Percentiles rank a stretch among this genome's conserved stretches.
Evolutionary conservation across 2,329 filamentous ascomycete genomes (phyloP).

Genomic region (Lecanicillium sp.): DNA sequence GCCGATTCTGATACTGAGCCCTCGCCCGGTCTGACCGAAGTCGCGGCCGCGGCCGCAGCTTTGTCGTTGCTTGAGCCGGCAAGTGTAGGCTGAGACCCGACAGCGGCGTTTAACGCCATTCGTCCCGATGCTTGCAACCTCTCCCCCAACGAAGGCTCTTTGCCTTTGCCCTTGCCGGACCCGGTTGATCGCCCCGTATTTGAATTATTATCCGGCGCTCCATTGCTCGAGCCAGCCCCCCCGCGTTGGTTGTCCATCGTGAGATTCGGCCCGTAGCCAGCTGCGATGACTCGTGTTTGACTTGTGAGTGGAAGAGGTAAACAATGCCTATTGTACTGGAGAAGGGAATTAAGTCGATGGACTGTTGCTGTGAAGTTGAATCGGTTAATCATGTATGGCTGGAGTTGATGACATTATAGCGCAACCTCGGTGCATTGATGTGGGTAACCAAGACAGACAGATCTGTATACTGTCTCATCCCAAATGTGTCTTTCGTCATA

Average conservation of each 20-base stretch:
- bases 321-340: too few relatives aligned
- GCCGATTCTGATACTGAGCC: not conserved
- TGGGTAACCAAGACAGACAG: too few relatives aligned
- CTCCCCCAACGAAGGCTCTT: constrained; percentile 17
- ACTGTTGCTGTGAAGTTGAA: too few relatives aligned
- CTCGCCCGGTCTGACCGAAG: not conserved
- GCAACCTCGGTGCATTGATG: too few relatives aligned
- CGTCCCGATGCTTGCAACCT: constrained; percentile 25
- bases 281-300: too few relatives aligned
- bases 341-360: too few relatives aligned
- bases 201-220: not conserved
- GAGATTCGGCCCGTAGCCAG: too few relatives aligned
- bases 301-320: too few relatives aligned
- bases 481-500: too few relatives aligned
- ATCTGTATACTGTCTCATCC: too few relatives aligned
- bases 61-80: constrained; percentile 15
- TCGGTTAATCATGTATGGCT: too few relatives aligned
- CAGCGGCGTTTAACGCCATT: constrained; percentile 21
- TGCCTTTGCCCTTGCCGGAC: constrained; percentile 14
- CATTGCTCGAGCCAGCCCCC: not conserved
- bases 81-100: constrained; percentile 16
- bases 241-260: not conserved
- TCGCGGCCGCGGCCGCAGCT: constrained; percentile 8
- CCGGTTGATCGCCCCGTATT: not conserved
- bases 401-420: too few relatives aligned